Evolutionary conservation across 176 grass and related monocot species (phyloP).

Genomic region (Oryza australiensis): DNA sequence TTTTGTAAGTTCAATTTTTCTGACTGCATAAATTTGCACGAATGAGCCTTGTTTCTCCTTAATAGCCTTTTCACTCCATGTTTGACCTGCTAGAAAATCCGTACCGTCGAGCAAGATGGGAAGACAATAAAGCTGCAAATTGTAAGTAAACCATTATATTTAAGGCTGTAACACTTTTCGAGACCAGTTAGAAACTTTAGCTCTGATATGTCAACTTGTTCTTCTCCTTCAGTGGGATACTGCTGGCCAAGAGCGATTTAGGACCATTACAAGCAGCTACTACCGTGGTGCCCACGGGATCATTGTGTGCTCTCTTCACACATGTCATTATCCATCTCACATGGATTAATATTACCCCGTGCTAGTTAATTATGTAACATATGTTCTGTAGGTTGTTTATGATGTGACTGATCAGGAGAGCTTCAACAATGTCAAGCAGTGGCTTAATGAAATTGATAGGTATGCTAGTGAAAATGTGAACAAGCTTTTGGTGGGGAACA

Average conservation of each 20-base stretch:
- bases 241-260: constrained; percentile 77
- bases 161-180: not conserved
- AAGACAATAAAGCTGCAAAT: constrained; percentile 91
- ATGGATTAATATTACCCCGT: not conserved
- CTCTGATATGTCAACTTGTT: constrained; percentile 10
- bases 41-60: not conserved
- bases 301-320: constrained; percentile 45
- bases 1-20: constrained; percentile 61
- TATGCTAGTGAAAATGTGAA: constrained; percentile 79
- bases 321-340: not conserved
- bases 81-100: constrained; percentile 67
- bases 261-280: constrained; percentile 79
- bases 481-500: constrained; percentile 78
- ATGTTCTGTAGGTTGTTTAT: constrained; percentile 57
- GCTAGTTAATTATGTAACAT: not conserved
- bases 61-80: not conserved
- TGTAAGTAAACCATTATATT: constrained; percentile 38
- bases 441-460: constrained; percentile 73
- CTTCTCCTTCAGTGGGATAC: constrained; percentile 64
- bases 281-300: constrained; percentile 80
- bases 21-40: not conserved
- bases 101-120: constrained; percentile 76
- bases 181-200: not conserved
- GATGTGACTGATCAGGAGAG: constrained; percentile 80
- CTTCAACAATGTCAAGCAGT: constrained; percentile 81